Evolutionary conservation across 352 stramenopile species (phyloP).

Genomic region (Phytophthora sojae): DNA sequence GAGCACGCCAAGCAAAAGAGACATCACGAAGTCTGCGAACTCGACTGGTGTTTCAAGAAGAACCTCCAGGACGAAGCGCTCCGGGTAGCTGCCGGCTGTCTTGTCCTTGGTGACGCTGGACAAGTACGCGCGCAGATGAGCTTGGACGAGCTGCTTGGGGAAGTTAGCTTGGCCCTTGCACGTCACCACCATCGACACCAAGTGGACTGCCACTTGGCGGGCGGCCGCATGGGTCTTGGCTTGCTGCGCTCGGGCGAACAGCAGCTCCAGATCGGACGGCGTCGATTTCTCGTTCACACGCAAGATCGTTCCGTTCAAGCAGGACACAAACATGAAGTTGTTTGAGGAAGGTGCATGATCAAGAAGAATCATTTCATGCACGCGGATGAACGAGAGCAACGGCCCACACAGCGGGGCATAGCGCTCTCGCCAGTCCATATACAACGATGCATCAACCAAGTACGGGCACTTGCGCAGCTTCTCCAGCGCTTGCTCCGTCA

Average conservation of each 20-base stretch:
- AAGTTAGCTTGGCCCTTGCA: constrained; percentile 61
- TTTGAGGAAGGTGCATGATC: constrained; percentile 68
- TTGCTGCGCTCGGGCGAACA: constrained; percentile 34
- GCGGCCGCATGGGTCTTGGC: constrained; percentile 21
- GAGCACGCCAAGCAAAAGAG: constrained; percentile 44
- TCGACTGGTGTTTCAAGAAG: constrained; percentile 62
- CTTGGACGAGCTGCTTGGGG: constrained; percentile 70
- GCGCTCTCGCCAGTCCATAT: constrained; percentile 62
- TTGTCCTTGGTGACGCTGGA: constrained; percentile 16
- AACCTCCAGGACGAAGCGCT: constrained; percentile 59
- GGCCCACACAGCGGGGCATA: constrained; percentile 70
- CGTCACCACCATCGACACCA: constrained; percentile 76
- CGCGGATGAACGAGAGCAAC: constrained; percentile 71
- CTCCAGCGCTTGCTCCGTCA: constrained; percentile 53
- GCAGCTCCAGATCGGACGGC: constrained; percentile 56
- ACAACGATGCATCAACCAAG: constrained; percentile 67
- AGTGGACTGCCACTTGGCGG: constrained; percentile 51
- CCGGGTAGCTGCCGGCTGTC: background rate
- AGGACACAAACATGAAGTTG: constrained; percentile 69
- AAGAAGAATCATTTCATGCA: constrained; percentile 85
- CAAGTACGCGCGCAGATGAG: constrained; percentile 63
- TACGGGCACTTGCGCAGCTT: constrained; percentile 64
- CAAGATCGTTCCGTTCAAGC: constrained; percentile 65
- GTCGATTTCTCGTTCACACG: constrained; percentile 67
- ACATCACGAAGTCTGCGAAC: constrained; percentile 58